Conservation (phyloP, 108 stramenopile species). For the Nannochloropsis salina region DNA sequence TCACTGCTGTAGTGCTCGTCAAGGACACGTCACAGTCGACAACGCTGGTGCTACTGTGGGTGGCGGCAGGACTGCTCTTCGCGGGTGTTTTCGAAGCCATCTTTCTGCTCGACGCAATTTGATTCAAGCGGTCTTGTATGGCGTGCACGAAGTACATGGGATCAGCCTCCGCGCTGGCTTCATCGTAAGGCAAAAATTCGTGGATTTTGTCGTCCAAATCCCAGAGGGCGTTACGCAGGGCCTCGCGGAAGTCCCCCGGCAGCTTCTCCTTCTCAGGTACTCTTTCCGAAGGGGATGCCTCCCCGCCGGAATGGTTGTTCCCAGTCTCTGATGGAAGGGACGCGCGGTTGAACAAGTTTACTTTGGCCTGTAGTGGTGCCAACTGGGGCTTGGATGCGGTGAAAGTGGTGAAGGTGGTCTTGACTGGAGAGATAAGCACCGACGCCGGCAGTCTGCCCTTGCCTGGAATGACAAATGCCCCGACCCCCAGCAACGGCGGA, state of each 20-base stretch:
- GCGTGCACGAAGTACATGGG: not conserved
- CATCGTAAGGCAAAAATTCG: slow-evolving; percentile 5
- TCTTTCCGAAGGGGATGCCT: too few relatives aligned
- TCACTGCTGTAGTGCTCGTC: not conserved
- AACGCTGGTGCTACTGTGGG: not conserved
- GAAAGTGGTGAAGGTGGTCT: not conserved
- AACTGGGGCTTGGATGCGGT: not conserved
- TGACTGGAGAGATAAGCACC: too few relatives aligned
- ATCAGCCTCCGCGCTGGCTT: not conserved
- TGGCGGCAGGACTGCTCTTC: not conserved
- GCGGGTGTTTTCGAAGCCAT: not conserved
- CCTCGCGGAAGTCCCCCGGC: not conserved
- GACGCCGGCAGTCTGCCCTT: too few relatives aligned
- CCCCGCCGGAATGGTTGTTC: not conserved
- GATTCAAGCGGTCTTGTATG: not conserved
- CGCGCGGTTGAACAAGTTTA: not conserved
- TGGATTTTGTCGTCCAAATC: slow-evolving; percentile 10
- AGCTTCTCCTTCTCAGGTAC: not conserved
- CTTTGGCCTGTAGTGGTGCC: not conserved
- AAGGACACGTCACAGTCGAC: not conserved
- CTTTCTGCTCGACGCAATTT: not conserved
- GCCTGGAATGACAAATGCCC: not conserved
- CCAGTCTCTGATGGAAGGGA: not conserved
- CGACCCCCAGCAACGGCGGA: not conserved
- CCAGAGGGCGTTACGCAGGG: not conserved